phyloP scores from a whole-genome alignment of 2,329 filamentous ascomycete species.

The Phialemoniopsis sp. region DNA sequence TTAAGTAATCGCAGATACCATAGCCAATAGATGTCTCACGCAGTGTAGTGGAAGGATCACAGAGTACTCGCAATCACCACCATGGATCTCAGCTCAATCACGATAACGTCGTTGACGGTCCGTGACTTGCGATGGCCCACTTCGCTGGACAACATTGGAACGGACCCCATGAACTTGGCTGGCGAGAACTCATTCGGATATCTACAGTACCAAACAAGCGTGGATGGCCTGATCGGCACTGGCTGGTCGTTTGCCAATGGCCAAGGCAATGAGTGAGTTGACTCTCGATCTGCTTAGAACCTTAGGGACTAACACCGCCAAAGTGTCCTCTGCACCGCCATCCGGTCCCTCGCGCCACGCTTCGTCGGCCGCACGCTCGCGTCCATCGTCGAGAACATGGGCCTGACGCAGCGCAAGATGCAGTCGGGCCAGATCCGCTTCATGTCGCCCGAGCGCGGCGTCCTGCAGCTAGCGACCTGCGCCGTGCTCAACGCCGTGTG shows the following conservation, averaged over 20 bases:
- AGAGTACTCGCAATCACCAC: neutral
- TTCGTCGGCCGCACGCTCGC: slow-evolving; percentile 68
- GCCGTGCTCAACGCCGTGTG: slow-evolving; percentile 81
- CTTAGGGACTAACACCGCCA: slow-evolving; percentile 76
- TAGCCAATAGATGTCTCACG: too few species aligned
- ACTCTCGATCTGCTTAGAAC: too few species aligned
- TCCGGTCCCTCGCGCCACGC: slow-evolving; percentile 68
- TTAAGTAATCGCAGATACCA: too few species aligned
- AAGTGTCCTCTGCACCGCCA: slow-evolving; percentile 78
- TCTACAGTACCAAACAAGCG: slow-evolving; percentile 77
- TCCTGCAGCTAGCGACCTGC: slow-evolving; percentile 79
- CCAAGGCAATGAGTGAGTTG: too few species aligned
- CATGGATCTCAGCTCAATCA: too few species aligned
- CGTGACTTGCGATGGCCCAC: slow-evolving; percentile 73
- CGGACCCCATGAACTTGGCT: slow-evolving; percentile 86
- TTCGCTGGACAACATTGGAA: slow-evolving; percentile 82
- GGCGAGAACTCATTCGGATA: slow-evolving; percentile 87
- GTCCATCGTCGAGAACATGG: slow-evolving; percentile 72
- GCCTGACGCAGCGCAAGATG: slow-evolving; percentile 77
- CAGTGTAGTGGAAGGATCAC: too few species aligned
- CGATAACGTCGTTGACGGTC: slow-evolving; percentile 62
- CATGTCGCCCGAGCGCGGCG: slow-evolving; percentile 85
- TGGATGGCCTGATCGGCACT: slow-evolving; percentile 60
- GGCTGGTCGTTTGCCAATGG: slow-evolving; percentile 58
- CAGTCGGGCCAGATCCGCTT: slow-evolving; percentile 80